Evolutionary conservation across 2,329 filamentous ascomycete genomes (phyloP).

Genomic region (Trichoderma arundinaceum): DNA sequence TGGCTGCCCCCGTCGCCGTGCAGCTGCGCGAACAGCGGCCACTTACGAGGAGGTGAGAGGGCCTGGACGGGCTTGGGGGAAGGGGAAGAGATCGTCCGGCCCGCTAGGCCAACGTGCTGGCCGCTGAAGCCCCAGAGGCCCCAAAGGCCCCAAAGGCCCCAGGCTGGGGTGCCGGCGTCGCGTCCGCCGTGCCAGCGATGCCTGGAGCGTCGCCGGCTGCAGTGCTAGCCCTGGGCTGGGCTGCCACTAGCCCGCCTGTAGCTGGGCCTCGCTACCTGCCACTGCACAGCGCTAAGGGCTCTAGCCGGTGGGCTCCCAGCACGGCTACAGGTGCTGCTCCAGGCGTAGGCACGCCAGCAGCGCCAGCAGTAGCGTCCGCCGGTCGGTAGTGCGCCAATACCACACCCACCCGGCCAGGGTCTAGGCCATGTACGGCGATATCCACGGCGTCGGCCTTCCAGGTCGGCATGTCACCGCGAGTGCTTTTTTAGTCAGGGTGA

Average conservation of each 20-base stretch:
- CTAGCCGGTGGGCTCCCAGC: background rate
- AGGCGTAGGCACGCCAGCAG: background rate
- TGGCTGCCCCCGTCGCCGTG: background rate
- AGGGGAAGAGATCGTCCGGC: constrained; percentile 29
- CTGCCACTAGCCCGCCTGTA: too few species aligned
- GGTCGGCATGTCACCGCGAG: constrained; percentile 28
- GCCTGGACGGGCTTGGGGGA: background rate
- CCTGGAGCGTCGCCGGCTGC: constrained; percentile 21
- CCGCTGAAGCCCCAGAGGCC: too few species aligned
- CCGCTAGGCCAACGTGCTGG: constrained; percentile 26
- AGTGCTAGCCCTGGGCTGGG: constrained; percentile 8
- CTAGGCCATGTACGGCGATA: constrained; percentile 11
- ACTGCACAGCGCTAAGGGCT: background rate
- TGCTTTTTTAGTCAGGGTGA: constrained; percentile 10
- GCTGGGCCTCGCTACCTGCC: constrained; percentile 19
- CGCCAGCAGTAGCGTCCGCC: constrained; percentile 26
- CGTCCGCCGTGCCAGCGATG: background rate
- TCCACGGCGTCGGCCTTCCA: constrained; percentile 24
- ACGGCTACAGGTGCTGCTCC: constrained; percentile 9
- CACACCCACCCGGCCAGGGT: constrained; percentile 22
- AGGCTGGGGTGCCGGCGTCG: constrained; percentile 20
- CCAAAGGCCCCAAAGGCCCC: constrained; percentile 9
- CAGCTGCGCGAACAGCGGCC: background rate
- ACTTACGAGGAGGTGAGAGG: too few species aligned
- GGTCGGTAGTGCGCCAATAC: too few species aligned